These are phyloP conservation scores for Coniochaeta ligniaria DNA, from an alignment of 2,329 filamentous ascomycete genomes.

Conservation along the genomic window DNA sequence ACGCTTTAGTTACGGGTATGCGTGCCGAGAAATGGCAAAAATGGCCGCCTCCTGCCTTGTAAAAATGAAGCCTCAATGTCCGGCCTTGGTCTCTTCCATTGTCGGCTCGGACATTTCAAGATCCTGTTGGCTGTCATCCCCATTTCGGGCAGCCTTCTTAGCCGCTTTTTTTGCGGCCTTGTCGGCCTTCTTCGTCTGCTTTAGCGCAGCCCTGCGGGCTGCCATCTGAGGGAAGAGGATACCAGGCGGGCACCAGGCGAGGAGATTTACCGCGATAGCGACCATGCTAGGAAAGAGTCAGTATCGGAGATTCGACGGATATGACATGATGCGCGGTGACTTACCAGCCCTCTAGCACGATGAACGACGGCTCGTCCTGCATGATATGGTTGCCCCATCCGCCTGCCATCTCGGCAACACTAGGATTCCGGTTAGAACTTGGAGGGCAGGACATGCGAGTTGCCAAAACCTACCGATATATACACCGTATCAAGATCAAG, in stretches of 20 bases:
- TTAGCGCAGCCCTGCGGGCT: slow-evolving; percentile 17
- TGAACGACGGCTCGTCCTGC: slow-evolving; percentile 53
- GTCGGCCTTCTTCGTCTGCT: slow-evolving; percentile 13
- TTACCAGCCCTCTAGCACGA: slow-evolving; percentile 49
- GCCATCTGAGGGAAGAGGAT: slow-evolving; percentile 49
- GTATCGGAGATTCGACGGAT: background rate
- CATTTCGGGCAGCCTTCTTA: background rate
- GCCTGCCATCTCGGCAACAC: slow-evolving; percentile 56
- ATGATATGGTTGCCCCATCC: slow-evolving; percentile 59
- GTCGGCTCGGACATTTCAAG: background rate
- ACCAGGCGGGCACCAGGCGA: slow-evolving; percentile 47
- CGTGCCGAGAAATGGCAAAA: background rate
- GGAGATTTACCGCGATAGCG: slow-evolving; percentile 38
- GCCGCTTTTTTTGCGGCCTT: slow-evolving; percentile 6
- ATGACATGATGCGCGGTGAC: slow-evolving; percentile 5
- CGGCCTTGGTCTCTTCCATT: background rate
- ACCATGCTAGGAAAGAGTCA: slow-evolving; percentile 30
- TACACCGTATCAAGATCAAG: slow-evolving; percentile 41
- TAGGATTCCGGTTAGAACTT: slow-evolving; percentile 15
- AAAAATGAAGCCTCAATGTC: background rate
- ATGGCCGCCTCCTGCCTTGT: background rate
- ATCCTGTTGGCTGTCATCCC: background rate
- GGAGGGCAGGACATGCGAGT: background rate
- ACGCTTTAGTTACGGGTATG: background rate
- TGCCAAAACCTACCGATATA: slow-evolving; percentile 38